Evolutionary conservation across 2,329 filamentous ascomycete genomes (phyloP).

Genomic region (Aspergillus sp.): DNA sequence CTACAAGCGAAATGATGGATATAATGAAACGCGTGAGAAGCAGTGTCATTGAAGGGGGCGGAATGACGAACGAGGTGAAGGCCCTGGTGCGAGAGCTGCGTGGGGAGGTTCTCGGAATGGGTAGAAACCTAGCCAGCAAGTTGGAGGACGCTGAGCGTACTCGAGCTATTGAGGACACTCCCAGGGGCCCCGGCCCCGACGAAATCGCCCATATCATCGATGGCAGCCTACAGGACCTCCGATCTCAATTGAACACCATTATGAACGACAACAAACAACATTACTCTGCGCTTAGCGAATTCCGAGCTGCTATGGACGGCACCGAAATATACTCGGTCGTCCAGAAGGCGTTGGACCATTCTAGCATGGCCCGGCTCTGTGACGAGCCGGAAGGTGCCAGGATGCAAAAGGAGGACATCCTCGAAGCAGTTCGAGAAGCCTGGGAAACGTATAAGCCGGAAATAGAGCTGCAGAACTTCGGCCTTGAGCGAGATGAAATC

Average conservation of each 20-base stretch:
- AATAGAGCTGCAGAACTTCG: slow-evolving; percentile 85
- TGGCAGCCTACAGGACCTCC: slow-evolving; percentile 77
- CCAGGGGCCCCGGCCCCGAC: slow-evolving; percentile 56
- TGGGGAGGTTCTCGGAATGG: slow-evolving; percentile 92
- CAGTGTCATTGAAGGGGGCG: slow-evolving; percentile 83
- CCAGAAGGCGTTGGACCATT: slow-evolving; percentile 67
- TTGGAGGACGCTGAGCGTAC: slow-evolving; percentile 61
- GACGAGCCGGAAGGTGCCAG: slow-evolving; percentile 49
- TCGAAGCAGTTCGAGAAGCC: slow-evolving; percentile 82
- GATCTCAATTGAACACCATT: slow-evolving; percentile 77
- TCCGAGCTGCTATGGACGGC: slow-evolving; percentile 68
- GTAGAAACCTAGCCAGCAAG: slow-evolving; percentile 81
- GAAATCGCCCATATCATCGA: slow-evolving; percentile 78
- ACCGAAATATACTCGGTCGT: slow-evolving; percentile 85
- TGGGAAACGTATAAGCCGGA: slow-evolving; percentile 95
- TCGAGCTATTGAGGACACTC: slow-evolving; percentile 49
- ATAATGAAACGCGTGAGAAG: slow-evolving; percentile 87
- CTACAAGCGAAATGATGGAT: slow-evolving; percentile 75
- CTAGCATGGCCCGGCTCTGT: slow-evolving; percentile 59
- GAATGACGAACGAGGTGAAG: slow-evolving; percentile 89
- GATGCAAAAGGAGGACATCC: slow-evolving; percentile 78
- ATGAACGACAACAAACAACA: slow-evolving; percentile 73
- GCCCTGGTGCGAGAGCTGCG: slow-evolving; percentile 84
- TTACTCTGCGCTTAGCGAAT: slow-evolving; percentile 63
- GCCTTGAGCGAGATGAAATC: slow-evolving; percentile 86